Base-by-base conservation (phyloP, 805 yeast genomes). In the Cyberlindnera meyerae region DNA sequence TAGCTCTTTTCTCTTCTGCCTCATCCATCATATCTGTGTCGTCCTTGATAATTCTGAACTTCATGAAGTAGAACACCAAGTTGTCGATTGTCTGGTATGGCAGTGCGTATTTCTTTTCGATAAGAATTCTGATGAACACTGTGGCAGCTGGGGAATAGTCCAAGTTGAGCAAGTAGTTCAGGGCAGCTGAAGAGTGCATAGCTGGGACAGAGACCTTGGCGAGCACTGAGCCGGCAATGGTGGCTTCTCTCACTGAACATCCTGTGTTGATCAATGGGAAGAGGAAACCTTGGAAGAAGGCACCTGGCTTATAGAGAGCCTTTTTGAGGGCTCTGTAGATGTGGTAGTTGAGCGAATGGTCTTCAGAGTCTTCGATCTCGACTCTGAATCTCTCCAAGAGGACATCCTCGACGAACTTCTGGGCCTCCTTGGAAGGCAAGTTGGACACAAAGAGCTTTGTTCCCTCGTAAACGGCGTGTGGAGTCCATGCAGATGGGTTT, bases 81-180 rank as follows among this genome's bases (percentile, higher is more conserved):
- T 88, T 94, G 58, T 93, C 98, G 44, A 93, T 76, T 1, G 96
- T 93, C 66, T 90, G 96, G 61, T 89, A 90, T 24, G 98, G 99
- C 42, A 93, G 69, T 2, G 99, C 97, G 55, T 93, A 93, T 61
- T 86, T 89, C 67, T 93, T 93, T 59, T 94, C 97, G 27, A 93
- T 68, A 42, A 93, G 70, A 5, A 87, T 84, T 61, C 93, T 77
- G 42, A 93, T 88, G 63, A 93, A 89, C 5, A 89, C 87, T 6
- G 95, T 83, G 13, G 85, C 77, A 5, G 97, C 86, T 24, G 97
- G 96, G 6, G 79, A 71, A 61, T 85, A 90, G 17, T 88, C 95
- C 61, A 79, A 65, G 49, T 88, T 83, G 41, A 88, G 67, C 33
- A 93, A 69, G 61, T 89, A 84, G 46, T 93, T 75, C 47, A 93